Evolutionary conservation across 495 filamentous ascomycete species (phyloP).

Genomic region (Chaetomidium leptoderma): DNA sequence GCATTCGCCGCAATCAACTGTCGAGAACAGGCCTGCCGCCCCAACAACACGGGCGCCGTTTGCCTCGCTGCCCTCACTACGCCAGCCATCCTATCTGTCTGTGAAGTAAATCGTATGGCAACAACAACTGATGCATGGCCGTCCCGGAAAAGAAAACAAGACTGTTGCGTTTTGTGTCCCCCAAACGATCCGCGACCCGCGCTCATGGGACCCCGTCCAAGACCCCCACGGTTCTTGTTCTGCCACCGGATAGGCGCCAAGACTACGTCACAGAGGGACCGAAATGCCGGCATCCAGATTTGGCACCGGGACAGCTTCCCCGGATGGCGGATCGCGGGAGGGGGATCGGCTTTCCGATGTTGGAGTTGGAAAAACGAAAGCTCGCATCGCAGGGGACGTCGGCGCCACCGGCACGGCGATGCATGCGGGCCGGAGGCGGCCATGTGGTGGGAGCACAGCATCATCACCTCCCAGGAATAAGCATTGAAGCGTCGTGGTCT

Average conservation of each 20-base stretch:
- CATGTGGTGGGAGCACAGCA: too few relatives aligned
- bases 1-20: neutral
- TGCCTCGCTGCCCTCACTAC: constrained; percentile 1
- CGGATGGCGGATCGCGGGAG: too few relatives aligned
- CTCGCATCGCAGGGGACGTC: too few relatives aligned
- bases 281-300: neutral
- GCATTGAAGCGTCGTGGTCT: too few relatives aligned
- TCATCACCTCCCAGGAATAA: too few relatives aligned
- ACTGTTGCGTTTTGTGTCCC: neutral
- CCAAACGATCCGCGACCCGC: neutral
- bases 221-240: constrained; percentile 7
- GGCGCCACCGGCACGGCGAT: too few relatives aligned
- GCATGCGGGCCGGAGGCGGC: too few relatives aligned
- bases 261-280: constrained; percentile 1
- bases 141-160: neutral
- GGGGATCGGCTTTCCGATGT: too few relatives aligned
- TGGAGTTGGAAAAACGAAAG: too few relatives aligned
- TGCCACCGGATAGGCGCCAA: constrained; percentile 9
- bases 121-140: neutral
- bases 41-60: neutral
- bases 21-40: neutral
- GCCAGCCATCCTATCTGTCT: neutral
- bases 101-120: neutral
- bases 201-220: neutral
- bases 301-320: constrained; percentile 25